Conservation (phyloP, 441 rosid genomes). For the Erodium moschatum region DNA sequence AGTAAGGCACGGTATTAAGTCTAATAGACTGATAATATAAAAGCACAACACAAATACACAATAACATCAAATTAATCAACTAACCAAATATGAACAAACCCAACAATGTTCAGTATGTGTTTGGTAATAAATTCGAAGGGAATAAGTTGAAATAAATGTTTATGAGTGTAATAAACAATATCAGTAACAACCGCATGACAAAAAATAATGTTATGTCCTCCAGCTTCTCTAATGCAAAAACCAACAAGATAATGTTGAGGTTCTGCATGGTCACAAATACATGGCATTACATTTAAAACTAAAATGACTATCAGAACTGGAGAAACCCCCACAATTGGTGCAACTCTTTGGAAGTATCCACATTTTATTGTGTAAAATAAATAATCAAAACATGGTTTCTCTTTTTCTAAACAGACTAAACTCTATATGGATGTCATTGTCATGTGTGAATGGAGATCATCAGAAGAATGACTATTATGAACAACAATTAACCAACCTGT, state of each 20-base stretch:
- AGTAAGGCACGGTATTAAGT: neutral
- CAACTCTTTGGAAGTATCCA: neutral
- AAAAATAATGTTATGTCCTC: neutral
- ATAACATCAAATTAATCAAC: neutral
- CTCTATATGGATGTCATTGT: too few species aligned
- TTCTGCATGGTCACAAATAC: neutral
- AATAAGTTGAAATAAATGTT: neutral
- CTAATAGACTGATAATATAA: neutral
- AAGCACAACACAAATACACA: neutral
- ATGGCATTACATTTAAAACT: neutral
- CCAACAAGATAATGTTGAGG: neutral
- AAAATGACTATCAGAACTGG: neutral
- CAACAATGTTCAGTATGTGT: neutral
- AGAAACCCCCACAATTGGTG: neutral
- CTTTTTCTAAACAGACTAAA: neutral
- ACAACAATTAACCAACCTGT: conserved; percentile 39
- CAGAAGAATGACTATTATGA: neutral
- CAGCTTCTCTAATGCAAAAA: neutral
- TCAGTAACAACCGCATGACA: neutral
- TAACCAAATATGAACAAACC: neutral
- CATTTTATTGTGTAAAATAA: too few species aligned
- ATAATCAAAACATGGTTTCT: neutral
- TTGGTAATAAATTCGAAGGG: neutral
- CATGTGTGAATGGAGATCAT: neutral
- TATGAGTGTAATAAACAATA: neutral